These are phyloP conservation scores for Fusarium palustre DNA, from an alignment of 2,329 filamentous ascomycete species.

Conservation along the genomic window DNA sequence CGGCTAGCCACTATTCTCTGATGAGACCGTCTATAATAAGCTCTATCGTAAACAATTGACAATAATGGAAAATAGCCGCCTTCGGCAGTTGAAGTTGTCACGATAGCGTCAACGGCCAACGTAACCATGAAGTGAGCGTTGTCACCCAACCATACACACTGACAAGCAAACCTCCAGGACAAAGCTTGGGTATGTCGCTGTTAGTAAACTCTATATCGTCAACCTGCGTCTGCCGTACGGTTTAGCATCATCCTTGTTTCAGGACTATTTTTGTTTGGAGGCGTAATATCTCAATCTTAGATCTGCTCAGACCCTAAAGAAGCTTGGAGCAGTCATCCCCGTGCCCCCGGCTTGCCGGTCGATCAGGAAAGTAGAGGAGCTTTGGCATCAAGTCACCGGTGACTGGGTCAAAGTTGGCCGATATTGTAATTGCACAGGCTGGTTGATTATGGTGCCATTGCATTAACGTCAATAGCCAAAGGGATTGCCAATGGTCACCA, in stretches of 20 bases:
- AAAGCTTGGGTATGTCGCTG: background rate
- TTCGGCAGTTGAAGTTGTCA: conserved; percentile 19
- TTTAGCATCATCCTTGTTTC: conserved; percentile 17
- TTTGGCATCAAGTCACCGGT: background rate
- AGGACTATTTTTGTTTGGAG: conserved; percentile 1
- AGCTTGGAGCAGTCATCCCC: background rate
- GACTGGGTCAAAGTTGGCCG: background rate
- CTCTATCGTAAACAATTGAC: background rate
- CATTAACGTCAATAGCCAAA: background rate
- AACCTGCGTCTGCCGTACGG: background rate
- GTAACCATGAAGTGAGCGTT: background rate
- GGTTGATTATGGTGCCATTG: background rate
- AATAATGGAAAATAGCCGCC: background rate
- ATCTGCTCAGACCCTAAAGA: background rate
- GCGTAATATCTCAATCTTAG: conserved; percentile 7
- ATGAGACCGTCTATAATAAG: background rate
- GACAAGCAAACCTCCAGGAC: background rate
- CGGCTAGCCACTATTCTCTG: background rate
- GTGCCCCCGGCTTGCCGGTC: background rate
- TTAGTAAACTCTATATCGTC: conserved; percentile 1
- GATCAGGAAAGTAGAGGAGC: background rate
- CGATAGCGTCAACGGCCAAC: background rate
- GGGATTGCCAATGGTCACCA: background rate
- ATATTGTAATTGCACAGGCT: background rate
- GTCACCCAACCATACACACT: background rate